Conservation (phyloP, 2,329 filamentous ascomycete genomes). For the Venturia asperata region DNA sequence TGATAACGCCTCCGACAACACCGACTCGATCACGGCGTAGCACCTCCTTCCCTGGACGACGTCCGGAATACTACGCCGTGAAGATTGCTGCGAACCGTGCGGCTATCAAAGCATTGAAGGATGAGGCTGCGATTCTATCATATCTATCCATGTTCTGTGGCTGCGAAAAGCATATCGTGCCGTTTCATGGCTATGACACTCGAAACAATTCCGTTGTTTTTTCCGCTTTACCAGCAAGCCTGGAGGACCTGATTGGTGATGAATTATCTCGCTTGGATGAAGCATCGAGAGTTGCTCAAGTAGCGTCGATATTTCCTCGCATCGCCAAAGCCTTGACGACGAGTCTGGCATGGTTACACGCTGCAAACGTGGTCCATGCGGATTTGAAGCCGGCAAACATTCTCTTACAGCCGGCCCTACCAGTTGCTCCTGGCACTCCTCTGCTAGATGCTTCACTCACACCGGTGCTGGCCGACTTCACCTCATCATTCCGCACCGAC, state of each 20-base stretch:
- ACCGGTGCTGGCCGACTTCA: conserved; percentile 40
- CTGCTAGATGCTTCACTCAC: conserved; percentile 18
- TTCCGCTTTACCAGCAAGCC: conserved; percentile 29
- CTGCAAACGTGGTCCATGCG: conserved; percentile 35
- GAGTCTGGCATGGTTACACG: conserved; percentile 38
- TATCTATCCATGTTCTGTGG: not conserved
- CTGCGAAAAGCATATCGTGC: conserved; percentile 1
- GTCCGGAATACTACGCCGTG: conserved; percentile 11
- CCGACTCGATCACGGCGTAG: conserved; percentile 9
- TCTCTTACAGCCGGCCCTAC: conserved; percentile 28
- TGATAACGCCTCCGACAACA: conserved; percentile 16
- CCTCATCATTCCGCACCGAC: conserved; percentile 29
- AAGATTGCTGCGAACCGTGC: conserved; percentile 9
- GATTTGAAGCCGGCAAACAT: conserved; percentile 45
- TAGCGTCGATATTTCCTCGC: conserved; percentile 35
- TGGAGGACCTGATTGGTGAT: conserved; percentile 29
- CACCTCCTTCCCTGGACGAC: not conserved
- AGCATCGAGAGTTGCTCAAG: conserved; percentile 28
- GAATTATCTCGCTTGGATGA: conserved; percentile 28
- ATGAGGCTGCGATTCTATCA: conserved; percentile 14
- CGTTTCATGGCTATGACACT: conserved; percentile 17
- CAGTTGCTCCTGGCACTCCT: conserved; percentile 13
- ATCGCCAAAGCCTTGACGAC: conserved; percentile 35
- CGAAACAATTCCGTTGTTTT: conserved; percentile 30
- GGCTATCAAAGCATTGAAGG: not conserved